Conservation (phyloP, 345 rosid species). For the Eucalyptus victrix region DNA sequence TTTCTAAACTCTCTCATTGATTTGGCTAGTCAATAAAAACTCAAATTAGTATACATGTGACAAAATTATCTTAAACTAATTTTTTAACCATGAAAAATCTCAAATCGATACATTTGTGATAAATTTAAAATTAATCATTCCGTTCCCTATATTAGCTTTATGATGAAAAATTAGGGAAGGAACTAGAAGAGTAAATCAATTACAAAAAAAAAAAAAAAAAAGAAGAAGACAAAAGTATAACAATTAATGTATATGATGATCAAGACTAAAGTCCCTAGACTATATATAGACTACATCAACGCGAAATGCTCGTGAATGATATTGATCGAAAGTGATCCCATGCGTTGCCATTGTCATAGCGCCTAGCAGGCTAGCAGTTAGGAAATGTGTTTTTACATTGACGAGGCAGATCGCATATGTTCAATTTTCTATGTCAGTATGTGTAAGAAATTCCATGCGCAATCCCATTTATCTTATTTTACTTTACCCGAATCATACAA, state of each 20-base stretch:
- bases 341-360: background rate
- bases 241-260: background rate
- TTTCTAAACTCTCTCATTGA: background rate
- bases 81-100: fast-evolving
- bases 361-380: no score
- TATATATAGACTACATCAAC: background rate
- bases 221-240: no score
- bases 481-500: background rate
- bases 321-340: background rate
- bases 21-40: background rate
- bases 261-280: background rate
- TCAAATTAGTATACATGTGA: no score
- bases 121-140: background rate
- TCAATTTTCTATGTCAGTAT: background rate
- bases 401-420: background rate
- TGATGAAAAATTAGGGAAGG: background rate
- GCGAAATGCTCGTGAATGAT: background rate
- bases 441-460: background rate
- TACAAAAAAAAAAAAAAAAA: background rate
- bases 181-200: background rate
- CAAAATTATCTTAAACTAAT: no score
- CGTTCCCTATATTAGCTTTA: background rate
- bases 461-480: no score
- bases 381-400: background rate
- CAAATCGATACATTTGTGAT: fast-evolving